Conservation (phyloP, 2,329 filamentous ascomycete genomes). For the Tetracladium maxilliforme region DNA sequence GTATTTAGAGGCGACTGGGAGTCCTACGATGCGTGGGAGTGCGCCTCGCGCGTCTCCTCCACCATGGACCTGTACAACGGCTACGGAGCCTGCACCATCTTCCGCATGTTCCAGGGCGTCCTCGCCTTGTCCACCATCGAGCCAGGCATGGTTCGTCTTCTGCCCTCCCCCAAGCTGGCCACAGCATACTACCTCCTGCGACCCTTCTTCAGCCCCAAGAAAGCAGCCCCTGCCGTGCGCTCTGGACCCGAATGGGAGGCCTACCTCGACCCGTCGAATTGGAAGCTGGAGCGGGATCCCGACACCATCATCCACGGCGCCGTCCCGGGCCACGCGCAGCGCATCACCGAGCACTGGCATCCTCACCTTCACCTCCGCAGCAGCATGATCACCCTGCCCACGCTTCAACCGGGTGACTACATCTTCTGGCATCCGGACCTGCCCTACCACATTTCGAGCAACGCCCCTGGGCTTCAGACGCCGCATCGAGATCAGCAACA, state of each 20-base stretch:
- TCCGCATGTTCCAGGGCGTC: constrained; percentile 87
- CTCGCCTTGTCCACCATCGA: constrained; percentile 60
- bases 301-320: constrained; percentile 55
- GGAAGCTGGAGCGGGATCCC: constrained; percentile 34
- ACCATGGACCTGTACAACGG: constrained; percentile 67
- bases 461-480: no score
- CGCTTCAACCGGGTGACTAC: constrained; percentile 51
- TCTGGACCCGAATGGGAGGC: constrained; percentile 26
- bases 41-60: constrained; percentile 49
- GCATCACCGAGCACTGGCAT: constrained; percentile 43
- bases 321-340: constrained; percentile 44
- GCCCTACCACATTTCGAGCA: no score
- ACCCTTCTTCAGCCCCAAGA: constrained; percentile 59
- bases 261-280: constrained; percentile 40
- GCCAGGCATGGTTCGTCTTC: constrained; percentile 63
- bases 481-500: no score
- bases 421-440: constrained; percentile 45
- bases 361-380: constrained; percentile 45
- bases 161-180: constrained; percentile 59
- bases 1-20: constrained; percentile 70
- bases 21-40: constrained; percentile 70
- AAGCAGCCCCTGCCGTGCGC: constrained; percentile 22
- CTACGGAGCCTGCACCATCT: constrained; percentile 68
- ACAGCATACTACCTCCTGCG: constrained; percentile 71
- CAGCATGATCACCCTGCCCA: constrained; percentile 51